A percentile compares a stretch with the other conserved stretches of the same genome.
phyloP scores from a whole-genome alignment of 2,329 filamentous ascomycete species.

The Calonectria fujianensis region DNA sequence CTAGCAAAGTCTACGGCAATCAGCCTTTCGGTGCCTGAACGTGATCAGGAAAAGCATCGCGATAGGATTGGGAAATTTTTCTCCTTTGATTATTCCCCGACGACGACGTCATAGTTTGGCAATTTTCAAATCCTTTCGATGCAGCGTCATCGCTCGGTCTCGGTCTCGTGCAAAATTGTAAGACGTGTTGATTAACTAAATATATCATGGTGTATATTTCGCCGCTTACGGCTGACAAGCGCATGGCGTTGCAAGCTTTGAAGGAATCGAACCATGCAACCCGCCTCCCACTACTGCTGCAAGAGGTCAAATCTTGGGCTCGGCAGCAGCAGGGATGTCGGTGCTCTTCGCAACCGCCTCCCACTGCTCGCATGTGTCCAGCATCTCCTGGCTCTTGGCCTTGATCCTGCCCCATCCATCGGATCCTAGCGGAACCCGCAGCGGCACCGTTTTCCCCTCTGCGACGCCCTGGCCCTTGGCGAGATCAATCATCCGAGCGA shows the following conservation, averaged over 20 bases:
- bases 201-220: neutral
- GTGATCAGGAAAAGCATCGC: neutral
- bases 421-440: conserved; percentile 71
- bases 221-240: neutral
- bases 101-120: neutral
- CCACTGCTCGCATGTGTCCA: conserved; percentile 69
- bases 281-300: no score
- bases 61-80: neutral
- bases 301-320: neutral
- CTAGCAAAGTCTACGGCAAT: neutral
- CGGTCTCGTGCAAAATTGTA: neutral
- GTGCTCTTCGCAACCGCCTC: conserved; percentile 69
- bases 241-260: neutral
- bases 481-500: conserved; percentile 72
- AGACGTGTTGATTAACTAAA: neutral
- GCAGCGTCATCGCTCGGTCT: neutral
- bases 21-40: neutral
- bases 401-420: conserved; percentile 71
- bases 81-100: neutral
- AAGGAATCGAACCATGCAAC: neutral
- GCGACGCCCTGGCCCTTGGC: conserved; percentile 67
- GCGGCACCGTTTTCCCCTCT: conserved; percentile 59
- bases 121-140: neutral
- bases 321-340: conserved; percentile 54
- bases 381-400: conserved; percentile 69